phyloP scores from a whole-genome alignment of 2,329 filamentous ascomycete genomes.

The Chalaropsis ovoidea region DNA sequence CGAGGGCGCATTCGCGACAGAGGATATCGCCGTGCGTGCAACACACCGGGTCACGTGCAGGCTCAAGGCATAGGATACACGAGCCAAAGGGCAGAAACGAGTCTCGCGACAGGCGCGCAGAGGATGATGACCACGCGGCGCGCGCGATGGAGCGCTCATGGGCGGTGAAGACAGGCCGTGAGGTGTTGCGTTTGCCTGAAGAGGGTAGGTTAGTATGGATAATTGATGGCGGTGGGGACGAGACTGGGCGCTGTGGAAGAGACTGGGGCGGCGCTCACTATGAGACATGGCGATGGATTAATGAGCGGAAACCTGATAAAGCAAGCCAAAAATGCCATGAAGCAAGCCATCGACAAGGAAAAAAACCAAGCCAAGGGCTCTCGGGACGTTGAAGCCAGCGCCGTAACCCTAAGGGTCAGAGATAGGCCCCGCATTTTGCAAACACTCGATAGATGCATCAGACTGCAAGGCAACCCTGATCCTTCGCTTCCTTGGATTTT shows the following conservation, averaged over 20 bases:
- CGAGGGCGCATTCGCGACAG: conserved; percentile 86
- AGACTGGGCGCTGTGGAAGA: not conserved
- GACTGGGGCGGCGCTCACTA: conserved; percentile 34
- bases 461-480: not conserved
- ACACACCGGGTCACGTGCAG: conserved; percentile 70
- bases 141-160: conserved; percentile 79
- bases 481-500: not conserved
- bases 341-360: not conserved
- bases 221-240: not conserved
- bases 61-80: conserved; percentile 76
- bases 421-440: not conserved
- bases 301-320: not conserved
- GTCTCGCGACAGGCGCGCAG: conserved; percentile 77
- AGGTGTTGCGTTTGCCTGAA: conserved; percentile 75
- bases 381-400: not conserved
- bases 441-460: conserved; percentile 11
- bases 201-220: not conserved
- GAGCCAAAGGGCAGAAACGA: conserved; percentile 86
- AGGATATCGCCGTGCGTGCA: conserved; percentile 83
- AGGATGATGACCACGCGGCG: conserved; percentile 67
- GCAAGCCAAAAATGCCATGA: not conserved
- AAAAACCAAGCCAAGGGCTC: not conserved
- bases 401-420: not conserved
- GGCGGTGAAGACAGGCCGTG: conserved; percentile 83
- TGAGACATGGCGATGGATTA: conserved; percentile 37